These are phyloP conservation scores for Euphorbia lathyris DNA, from an alignment of 345 rosid genomes.

Conservation along the genomic window DNA sequence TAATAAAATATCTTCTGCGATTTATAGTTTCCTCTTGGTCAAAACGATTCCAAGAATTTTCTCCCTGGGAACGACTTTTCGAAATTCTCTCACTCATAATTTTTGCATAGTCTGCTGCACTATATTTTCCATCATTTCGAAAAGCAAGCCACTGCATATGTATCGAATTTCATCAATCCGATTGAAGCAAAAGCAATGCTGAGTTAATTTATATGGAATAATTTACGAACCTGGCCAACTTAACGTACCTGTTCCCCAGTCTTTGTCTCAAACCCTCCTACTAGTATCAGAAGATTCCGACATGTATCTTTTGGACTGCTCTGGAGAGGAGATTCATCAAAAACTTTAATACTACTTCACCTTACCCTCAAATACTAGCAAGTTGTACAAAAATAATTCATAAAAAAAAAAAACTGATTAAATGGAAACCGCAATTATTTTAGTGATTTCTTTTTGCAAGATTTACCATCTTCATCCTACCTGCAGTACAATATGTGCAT, in stretches of 20 bases:
- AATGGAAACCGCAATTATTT: not conserved
- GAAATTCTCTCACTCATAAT: constrained; percentile 57
- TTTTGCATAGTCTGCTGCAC: constrained; percentile 84
- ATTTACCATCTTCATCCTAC: constrained; percentile 30
- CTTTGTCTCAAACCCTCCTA: constrained; percentile 90
- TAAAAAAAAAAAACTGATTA: not conserved
- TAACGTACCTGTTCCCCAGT: constrained; percentile 82
- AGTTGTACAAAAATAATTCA: not conserved
- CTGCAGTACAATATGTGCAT: constrained; percentile 84
- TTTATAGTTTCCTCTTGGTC: constrained; percentile 47
- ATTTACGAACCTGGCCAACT: constrained; percentile 13
- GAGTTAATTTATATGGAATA: not conserved
- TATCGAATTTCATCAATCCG: constrained; percentile 24
- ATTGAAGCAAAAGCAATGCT: constrained; percentile 2
- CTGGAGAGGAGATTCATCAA: constrained; percentile 34
- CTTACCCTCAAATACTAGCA: constrained; percentile 1
- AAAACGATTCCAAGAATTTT: constrained; percentile 58
- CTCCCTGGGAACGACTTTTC: constrained; percentile 34
- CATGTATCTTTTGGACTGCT: constrained; percentile 52
- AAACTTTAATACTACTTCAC: not conserved
- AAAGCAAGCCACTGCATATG: constrained; percentile 84
- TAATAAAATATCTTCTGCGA: constrained; percentile 54
- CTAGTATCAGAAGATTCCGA: constrained; percentile 60
- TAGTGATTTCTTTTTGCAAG: not conserved
- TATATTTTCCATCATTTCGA: constrained; percentile 72